Evolutionary conservation across 2,329 filamentous ascomycete genomes (phyloP).

Genomic region (Aphanoascus verrucosus): DNA sequence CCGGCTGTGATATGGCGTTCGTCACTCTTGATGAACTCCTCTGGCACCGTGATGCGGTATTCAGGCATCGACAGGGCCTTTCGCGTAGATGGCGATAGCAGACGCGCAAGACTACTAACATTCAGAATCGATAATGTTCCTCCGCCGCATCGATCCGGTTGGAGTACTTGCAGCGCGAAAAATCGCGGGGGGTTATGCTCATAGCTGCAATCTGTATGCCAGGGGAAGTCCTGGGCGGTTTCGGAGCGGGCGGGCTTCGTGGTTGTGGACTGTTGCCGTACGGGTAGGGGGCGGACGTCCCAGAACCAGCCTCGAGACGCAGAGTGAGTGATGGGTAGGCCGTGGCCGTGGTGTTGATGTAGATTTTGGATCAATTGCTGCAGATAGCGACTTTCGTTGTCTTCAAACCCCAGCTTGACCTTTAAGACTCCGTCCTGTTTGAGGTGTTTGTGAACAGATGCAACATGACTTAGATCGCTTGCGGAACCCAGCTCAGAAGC

Average conservation of each 20-base stretch:
- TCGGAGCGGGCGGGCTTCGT: constrained; percentile 32
- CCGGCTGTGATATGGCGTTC: constrained; percentile 18
- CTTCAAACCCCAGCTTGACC: constrained; percentile 26
- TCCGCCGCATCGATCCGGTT: constrained; percentile 33
- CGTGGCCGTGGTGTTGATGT: constrained; percentile 27
- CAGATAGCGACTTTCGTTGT: constrained; percentile 29
- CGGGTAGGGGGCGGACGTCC: constrained; percentile 31
- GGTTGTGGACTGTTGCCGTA: constrained; percentile 22
- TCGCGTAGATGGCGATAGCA: constrained; percentile 21
- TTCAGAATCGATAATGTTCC: constrained; percentile 35
- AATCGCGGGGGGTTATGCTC: constrained; percentile 30
- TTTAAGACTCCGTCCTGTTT: constrained; percentile 28
- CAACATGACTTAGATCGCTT: constrained; percentile 10
- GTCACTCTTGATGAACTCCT: constrained; percentile 25
- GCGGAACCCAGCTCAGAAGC: neutral
- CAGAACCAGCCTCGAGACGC: constrained; percentile 37
- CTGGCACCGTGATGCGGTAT: constrained; percentile 26
- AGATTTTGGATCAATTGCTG: constrained; percentile 26
- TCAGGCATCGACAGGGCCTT: constrained; percentile 21
- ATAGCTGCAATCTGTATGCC: constrained; percentile 40
- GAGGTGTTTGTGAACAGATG: constrained; percentile 5
- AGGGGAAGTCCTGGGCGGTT: constrained; percentile 36
- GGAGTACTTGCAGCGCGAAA: constrained; percentile 37
- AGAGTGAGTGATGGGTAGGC: constrained; percentile 34
- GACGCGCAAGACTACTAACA: constrained; percentile 21